Evolutionary conservation across 768 basidiomycete genomes (phyloP).

Genomic region (Lentinula guzmanii): DNA sequence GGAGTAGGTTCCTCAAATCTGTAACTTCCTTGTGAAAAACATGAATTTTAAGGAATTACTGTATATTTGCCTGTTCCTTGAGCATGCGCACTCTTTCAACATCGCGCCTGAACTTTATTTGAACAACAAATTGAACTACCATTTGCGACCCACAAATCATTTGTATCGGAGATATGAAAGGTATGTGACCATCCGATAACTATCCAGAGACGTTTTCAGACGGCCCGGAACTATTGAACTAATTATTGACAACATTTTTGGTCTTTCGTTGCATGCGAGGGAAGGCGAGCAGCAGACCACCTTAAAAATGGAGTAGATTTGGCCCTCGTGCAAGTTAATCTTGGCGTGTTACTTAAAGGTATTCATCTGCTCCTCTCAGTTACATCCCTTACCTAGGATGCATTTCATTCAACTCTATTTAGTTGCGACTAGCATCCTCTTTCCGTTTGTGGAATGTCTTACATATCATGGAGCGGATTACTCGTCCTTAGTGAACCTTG

Average conservation of each 20-base stretch:
- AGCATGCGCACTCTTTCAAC: conserved; percentile 15
- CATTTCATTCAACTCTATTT: background rate
- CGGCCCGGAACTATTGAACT: background rate
- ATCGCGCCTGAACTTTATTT: background rate
- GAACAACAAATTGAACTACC: conserved; percentile 11
- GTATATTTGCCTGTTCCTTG: background rate
- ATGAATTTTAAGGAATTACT: background rate
- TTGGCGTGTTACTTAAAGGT: background rate
- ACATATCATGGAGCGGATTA: conserved; percentile 52
- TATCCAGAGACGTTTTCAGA: background rate
- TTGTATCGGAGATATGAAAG: background rate
- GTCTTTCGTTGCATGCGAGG: no score
- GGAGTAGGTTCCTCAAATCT: background rate
- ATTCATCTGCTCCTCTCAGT: background rate
- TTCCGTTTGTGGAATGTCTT: conserved; percentile 15
- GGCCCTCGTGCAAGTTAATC: background rate
- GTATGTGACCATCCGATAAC: background rate
- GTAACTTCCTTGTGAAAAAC: background rate
- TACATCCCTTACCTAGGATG: background rate
- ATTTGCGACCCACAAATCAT: conserved; percentile 13
- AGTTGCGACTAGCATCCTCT: background rate
- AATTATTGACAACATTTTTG: no score
- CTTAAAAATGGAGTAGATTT: no score
- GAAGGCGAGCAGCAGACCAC: no score
- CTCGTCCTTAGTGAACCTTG: conserved; percentile 46